Evolutionary conservation across 139 green algal species (phyloP).

Genomic region (Auxenochlorella pyrenoidosa): DNA sequence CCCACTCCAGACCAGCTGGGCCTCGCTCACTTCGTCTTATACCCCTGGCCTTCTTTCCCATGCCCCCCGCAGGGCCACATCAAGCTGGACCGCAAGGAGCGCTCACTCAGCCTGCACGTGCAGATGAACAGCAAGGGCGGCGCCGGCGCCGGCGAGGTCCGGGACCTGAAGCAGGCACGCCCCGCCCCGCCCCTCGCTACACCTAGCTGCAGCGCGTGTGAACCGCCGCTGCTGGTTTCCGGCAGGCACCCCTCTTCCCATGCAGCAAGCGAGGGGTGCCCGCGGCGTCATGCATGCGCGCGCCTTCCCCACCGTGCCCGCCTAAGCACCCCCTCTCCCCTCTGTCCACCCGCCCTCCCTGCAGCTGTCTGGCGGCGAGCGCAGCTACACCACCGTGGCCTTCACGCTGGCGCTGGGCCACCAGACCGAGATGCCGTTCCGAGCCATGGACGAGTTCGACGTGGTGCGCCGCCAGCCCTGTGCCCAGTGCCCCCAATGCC

Average conservation of each 20-base stretch:
- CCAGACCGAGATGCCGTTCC: conserved; percentile 79
- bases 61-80: conserved; percentile 60
- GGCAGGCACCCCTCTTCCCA: too few species aligned
- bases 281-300: too few species aligned
- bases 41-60: too few species aligned
- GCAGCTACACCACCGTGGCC: conserved; percentile 88
- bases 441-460: conserved; percentile 34
- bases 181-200: too few species aligned
- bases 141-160: conserved; percentile 27
- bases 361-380: conserved; percentile 85
- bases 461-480: neutral
- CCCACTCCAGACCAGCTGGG: too few species aligned
- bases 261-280: too few species aligned
- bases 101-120: conserved; percentile 28
- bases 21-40: too few species aligned
- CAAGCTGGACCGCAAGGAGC: conserved; percentile 48
- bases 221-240: too few species aligned
- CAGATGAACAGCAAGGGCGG: conserved; percentile 28
- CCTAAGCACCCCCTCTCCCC: neutral
- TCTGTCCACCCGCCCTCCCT: neutral
- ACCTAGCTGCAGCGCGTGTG: neutral
- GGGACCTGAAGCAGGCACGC: conserved; percentile 61
- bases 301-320: too few species aligned
- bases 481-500: too few species aligned
- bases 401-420: conserved; percentile 89